phyloP scores from a whole-genome alignment of 257 asterid species.

The Solanum habrochaites region DNA sequence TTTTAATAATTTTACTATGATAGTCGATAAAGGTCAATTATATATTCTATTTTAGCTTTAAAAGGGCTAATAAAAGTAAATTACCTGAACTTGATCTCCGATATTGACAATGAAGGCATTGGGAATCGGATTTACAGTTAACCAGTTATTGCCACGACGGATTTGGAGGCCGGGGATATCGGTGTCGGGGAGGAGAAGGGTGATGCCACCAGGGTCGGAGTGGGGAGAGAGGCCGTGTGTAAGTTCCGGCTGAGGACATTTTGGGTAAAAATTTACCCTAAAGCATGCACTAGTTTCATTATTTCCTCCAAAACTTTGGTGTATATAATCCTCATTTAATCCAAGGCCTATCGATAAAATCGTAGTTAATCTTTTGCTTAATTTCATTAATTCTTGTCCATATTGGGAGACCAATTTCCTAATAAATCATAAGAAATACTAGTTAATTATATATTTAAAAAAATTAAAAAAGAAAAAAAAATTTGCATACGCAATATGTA shows the following conservation, averaged over 20 bases:
- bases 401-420: slow-evolving; percentile 54
- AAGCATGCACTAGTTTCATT: slow-evolving; percentile 44
- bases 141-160: slow-evolving; percentile 43
- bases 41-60: no score
- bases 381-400: slow-evolving; percentile 37
- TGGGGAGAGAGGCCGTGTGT: slow-evolving; percentile 74
- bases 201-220: slow-evolving; percentile 82
- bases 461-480: no score
- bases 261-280: slow-evolving; percentile 69
- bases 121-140: slow-evolving; percentile 56
- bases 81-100: slow-evolving; percentile 82
- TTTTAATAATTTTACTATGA: neutral
- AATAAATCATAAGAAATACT: neutral
- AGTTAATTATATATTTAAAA: no score
- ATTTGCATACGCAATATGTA: no score
- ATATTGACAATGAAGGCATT: slow-evolving; percentile 69
- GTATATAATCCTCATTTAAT: slow-evolving; percentile 36
- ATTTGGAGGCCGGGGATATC: slow-evolving; percentile 77
- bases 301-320: slow-evolving; percentile 60
- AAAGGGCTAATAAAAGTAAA: neutral
- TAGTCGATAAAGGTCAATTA: neutral
- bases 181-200: slow-evolving; percentile 62
- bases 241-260: slow-evolving; percentile 88
- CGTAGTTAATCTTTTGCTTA: slow-evolving; percentile 44
- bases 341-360: slow-evolving; percentile 53